phyloP scores from a whole-genome alignment of 1,284 basidiomycete species.

The Taiwanofungus camphoratus region DNA sequence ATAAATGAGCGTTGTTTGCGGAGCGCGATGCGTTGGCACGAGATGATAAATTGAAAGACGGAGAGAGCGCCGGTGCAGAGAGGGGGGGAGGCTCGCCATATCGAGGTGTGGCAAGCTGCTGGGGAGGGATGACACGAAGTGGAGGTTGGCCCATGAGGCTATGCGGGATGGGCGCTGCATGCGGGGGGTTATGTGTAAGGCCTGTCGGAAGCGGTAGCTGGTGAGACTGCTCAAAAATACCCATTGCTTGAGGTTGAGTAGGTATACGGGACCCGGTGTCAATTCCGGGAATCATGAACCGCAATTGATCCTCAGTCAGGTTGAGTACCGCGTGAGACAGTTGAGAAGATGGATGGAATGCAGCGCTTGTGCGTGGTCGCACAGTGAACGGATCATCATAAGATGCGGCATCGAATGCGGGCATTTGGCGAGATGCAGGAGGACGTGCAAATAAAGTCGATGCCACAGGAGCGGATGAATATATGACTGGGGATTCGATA shows the following conservation, averaged over 20 bases:
- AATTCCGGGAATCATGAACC: slow-evolving; percentile 31
- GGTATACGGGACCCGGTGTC: slow-evolving; percentile 10
- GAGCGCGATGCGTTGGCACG: slow-evolving; percentile 18
- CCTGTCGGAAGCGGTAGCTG: background rate
- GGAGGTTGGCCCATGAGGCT: slow-evolving; percentile 1
- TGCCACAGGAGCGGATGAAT: slow-evolving; percentile 26
- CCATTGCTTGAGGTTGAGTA: slow-evolving; percentile 10
- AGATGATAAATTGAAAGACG: slow-evolving; percentile 11
- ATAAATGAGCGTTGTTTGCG: slow-evolving; percentile 26
- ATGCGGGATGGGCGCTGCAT: background rate
- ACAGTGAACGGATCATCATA: slow-evolving; percentile 44
- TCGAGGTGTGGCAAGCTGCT: slow-evolving; percentile 4
- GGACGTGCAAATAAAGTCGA: slow-evolving; percentile 6
- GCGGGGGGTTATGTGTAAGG: no score
- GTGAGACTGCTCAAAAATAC: background rate
- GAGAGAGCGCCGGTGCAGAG: slow-evolving; percentile 10
- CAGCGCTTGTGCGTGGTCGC: slow-evolving; percentile 56
- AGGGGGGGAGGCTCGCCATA: slow-evolving; percentile 1
- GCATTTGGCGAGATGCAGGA: slow-evolving; percentile 5
- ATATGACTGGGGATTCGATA: slow-evolving; percentile 23
- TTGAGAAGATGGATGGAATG: slow-evolving; percentile 37
- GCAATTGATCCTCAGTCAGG: slow-evolving; percentile 49
- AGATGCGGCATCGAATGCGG: slow-evolving; percentile 14
- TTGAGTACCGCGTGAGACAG: slow-evolving; percentile 34
- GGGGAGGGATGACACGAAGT: slow-evolving; percentile 14